These are phyloP conservation scores for Clavispora carvajalis DNA, from an alignment of 805 yeast species.

Conservation along the genomic window DNA sequence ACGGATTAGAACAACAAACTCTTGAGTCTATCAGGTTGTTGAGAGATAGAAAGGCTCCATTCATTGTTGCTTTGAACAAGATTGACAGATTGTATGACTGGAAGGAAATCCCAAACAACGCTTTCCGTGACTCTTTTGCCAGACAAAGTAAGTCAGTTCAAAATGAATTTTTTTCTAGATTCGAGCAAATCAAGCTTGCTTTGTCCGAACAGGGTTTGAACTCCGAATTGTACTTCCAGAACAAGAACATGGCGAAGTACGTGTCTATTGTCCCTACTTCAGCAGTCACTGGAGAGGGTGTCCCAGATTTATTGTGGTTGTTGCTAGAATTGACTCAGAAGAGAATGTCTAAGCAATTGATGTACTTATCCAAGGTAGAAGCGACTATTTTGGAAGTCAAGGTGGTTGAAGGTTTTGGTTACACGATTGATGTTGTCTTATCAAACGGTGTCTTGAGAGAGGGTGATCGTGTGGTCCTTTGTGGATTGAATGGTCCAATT, in stretches of 20 bases:
- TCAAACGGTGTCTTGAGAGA: slow-evolving; percentile 95
- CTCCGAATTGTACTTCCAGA: slow-evolving; percentile 93
- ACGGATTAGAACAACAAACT: slow-evolving; percentile 98
- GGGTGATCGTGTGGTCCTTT: slow-evolving; percentile 91
- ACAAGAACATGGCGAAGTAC: slow-evolving; percentile 86
- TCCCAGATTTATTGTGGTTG: slow-evolving; percentile 96
- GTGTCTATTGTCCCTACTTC: slow-evolving; percentile 98
- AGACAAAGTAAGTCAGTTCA: slow-evolving; percentile 81
- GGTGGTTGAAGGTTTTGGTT: slow-evolving; percentile 97
- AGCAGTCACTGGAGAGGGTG: slow-evolving; percentile 99
- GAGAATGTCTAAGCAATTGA: slow-evolving; percentile 98
- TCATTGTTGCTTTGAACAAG: slow-evolving; percentile 93
- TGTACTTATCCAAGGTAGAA: slow-evolving; percentile 89
- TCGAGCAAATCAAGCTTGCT: slow-evolving; percentile 78
- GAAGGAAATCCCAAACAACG: slow-evolving; percentile 85
- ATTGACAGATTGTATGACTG: slow-evolving; percentile 97
- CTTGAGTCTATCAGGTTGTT: slow-evolving; percentile 86
- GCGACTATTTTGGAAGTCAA: slow-evolving; percentile 97
- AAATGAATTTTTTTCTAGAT: slow-evolving; percentile 86
- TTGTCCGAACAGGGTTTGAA: slow-evolving; percentile 97
- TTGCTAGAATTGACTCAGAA: slow-evolving; percentile 92
- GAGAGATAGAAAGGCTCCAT: slow-evolving; percentile 97
- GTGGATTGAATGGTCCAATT: slow-evolving; percentile 98
- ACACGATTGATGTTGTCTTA: slow-evolving; percentile 94
- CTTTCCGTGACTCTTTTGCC: slow-evolving; percentile 90